Base-by-base conservation (phyloP, 306 rosid species). In the Albizia julibrissin region DNA sequence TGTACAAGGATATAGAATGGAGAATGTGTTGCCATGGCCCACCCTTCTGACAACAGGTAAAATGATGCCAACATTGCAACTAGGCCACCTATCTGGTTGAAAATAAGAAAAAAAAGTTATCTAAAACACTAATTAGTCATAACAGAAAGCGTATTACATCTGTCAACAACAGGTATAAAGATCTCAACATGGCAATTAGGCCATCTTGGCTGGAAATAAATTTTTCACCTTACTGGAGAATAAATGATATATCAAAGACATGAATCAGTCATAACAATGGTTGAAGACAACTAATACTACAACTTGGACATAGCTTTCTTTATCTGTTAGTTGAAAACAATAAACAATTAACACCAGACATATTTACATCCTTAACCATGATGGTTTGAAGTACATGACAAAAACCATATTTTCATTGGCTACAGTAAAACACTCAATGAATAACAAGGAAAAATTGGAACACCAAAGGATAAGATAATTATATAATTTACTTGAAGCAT, bases 21-120 rank as follows among this genome's bases (percentile, higher is more conserved):
- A 87, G 94, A 93, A 85, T 83, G 88, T 79, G 97, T 87, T 10
- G 90, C 93, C 12, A 84, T 92, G 49, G 97, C 98, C 99, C 99
- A 96, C 78, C 99, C 99, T 90, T 89, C 97, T 44, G 98, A 90
- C 81, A 96, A 87, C 72, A 93, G 87, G 88, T 93, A 93, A 83
- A 92, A 90, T 75, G 99, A 91, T 52, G 92, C 87, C 89, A 89
- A 74, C 98, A 92, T 96, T 78, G 99, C 98, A 86, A 96, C n/a
- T 70, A 96, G 92, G 77, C 99, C 99, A 33, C 93, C 97, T 72
- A 91, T 88, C 98, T 96, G 94, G 84, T 87, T 82, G 83, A 81
- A 83, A 80, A 87, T 77, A 77, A 91, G 70, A 82, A 77, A 72
- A 40, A 3, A 76, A 40, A 31, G 2, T 40, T 18, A 77, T 72